phyloP scores from a whole-genome alignment of 2,329 filamentous ascomycete genomes.

The Torrubiella hemipterigena region DNA sequence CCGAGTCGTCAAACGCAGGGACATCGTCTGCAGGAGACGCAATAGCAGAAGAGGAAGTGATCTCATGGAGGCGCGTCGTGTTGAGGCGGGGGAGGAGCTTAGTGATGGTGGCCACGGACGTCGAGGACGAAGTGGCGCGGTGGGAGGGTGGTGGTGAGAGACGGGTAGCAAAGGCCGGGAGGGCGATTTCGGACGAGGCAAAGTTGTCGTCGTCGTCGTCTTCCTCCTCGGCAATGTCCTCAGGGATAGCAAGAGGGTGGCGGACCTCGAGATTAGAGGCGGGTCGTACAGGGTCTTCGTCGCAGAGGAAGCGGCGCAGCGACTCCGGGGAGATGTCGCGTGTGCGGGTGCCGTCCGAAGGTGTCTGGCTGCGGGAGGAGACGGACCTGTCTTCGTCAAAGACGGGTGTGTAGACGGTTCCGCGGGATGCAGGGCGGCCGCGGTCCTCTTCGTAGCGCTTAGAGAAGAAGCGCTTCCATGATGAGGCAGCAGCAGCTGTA shows the following conservation, averaged over 20 bases:
- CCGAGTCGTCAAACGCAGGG: too few relatives aligned
- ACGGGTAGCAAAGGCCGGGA: slow-evolving; percentile 26
- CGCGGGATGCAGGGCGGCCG: slow-evolving; percentile 15
- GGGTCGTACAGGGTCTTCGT: slow-evolving; percentile 25
- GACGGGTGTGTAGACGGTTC: background rate
- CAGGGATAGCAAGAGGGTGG: slow-evolving; percentile 20
- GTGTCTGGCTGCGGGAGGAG: background rate
- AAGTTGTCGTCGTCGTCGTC: slow-evolving; percentile 52
- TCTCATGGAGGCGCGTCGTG: background rate
- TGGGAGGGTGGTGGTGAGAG: slow-evolving; percentile 42
- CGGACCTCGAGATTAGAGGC: too few relatives aligned
- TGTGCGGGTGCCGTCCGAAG: slow-evolving; percentile 29
- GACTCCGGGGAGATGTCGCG: slow-evolving; percentile 46
- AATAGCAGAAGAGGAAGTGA: too few relatives aligned
- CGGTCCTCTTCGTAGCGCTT: slow-evolving; percentile 26
- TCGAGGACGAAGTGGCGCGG: slow-evolving; percentile 14
- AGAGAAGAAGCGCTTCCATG: slow-evolving; percentile 40
- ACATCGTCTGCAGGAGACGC: too few relatives aligned
- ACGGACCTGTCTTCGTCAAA: too few relatives aligned
- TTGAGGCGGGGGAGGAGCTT: background rate
- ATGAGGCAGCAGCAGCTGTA: slow-evolving; percentile 22
- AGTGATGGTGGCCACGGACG: background rate
- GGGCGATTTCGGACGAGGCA: slow-evolving; percentile 33
- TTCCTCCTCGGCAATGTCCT: slow-evolving; percentile 22
- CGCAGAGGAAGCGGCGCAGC: slow-evolving; percentile 36